A percentile compares a stretch with the other conserved stretches of the same genome.
phyloP scores from a whole-genome alignment of 345 rosid species.

The Brassica rapa region DNA sequence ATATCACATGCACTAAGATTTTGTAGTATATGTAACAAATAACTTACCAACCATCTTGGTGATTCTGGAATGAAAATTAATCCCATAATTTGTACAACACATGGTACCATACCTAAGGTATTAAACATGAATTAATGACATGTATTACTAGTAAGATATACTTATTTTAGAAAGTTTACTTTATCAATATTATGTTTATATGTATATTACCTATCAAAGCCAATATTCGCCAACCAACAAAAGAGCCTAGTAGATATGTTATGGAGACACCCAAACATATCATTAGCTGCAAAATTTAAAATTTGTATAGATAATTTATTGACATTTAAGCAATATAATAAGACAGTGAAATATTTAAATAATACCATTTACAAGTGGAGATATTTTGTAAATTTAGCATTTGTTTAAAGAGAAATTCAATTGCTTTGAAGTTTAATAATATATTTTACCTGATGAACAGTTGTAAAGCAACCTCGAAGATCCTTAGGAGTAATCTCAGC shows the following conservation, averaged over 20 bases:
- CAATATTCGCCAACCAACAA: conserved; percentile 60
- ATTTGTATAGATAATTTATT: background rate
- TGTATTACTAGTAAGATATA: background rate
- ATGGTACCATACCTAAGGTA: conserved; percentile 28
- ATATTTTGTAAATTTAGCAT: background rate
- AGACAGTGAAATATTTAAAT: background rate
- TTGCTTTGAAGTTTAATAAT: background rate
- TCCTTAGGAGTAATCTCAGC: conserved; percentile 84
- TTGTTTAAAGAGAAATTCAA: background rate
- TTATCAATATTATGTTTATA: background rate
- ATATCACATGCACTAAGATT: background rate
- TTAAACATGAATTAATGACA: background rate
- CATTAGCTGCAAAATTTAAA: conserved; percentile 60
- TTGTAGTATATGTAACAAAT: background rate
- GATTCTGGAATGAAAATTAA: conserved; percentile 38
- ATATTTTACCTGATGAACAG: conserved; percentile 49
- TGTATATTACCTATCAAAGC: conserved; percentile 62
- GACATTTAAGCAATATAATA: background rate
- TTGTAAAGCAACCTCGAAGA: conserved; percentile 74
- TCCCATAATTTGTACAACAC: conserved; percentile 29
- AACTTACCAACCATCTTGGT: conserved; percentile 42
- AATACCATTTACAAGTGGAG: background rate
- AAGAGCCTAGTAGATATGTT: conserved; percentile 73
- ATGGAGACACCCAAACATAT: conserved; percentile 72
- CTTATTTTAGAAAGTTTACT: background rate